Evolutionary conservation across 495 filamentous ascomycete species (phyloP).

Genomic region (Aspergillus baeticus): DNA sequence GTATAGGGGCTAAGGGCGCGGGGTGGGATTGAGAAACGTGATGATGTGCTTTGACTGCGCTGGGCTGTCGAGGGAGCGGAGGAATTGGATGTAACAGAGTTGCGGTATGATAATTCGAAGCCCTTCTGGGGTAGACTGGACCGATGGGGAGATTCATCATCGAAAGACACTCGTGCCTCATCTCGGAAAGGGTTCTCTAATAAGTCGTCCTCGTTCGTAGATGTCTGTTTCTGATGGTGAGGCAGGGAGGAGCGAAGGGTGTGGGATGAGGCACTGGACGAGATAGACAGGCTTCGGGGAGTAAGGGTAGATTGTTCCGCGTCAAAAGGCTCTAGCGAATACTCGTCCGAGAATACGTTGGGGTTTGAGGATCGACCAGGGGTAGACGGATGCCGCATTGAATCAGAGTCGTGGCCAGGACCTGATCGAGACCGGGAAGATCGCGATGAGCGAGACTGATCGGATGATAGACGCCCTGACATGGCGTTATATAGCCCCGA

Average conservation of each 20-base stretch:
- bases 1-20: slow-evolving; percentile 53
- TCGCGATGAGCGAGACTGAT: slow-evolving; percentile 43
- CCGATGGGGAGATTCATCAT: slow-evolving; percentile 36
- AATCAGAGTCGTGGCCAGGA: slow-evolving; percentile 28
- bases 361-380: slow-evolving; percentile 44
- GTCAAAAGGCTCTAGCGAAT: slow-evolving; percentile 46
- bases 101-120: slow-evolving; percentile 33
- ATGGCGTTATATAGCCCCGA: slow-evolving; percentile 47
- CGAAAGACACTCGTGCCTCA: slow-evolving; percentile 38
- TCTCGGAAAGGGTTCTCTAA: slow-evolving; percentile 44
- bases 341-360: slow-evolving; percentile 55
- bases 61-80: slow-evolving; percentile 33
- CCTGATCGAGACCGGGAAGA: slow-evolving; percentile 34
- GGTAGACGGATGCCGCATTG: slow-evolving; percentile 33
- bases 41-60: slow-evolving; percentile 44
- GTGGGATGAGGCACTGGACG: slow-evolving; percentile 36
- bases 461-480: slow-evolving; percentile 44
- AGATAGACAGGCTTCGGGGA: slow-evolving; percentile 30
- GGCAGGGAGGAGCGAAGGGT: slow-evolving; percentile 32
- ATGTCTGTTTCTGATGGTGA: slow-evolving; percentile 25
- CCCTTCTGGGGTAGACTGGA: slow-evolving; percentile 43
- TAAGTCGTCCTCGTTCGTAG: slow-evolving; percentile 25
- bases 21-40: slow-evolving; percentile 41
- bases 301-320: slow-evolving; percentile 34
- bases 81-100: slow-evolving; percentile 33